Evolutionary conservation across 1,139 yeast species (phyloP).

Genomic region (Geotrichum histeridarum): DNA sequence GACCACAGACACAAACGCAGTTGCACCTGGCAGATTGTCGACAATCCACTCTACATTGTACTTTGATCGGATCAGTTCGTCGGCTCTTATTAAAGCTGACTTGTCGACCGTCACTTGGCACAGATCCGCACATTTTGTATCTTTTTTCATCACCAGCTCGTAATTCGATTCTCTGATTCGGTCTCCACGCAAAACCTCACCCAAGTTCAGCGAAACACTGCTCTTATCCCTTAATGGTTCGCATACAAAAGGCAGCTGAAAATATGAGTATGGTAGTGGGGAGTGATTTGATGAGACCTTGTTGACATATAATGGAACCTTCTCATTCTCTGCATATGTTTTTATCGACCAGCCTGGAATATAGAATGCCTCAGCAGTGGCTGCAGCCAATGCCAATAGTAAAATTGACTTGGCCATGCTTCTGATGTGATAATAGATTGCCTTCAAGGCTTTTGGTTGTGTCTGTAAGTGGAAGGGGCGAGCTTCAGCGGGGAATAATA

Average conservation of each 20-base stretch:
- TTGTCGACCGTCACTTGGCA: conserved; percentile 59
- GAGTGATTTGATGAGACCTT: conserved; percentile 73
- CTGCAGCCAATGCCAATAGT: conserved; percentile 11
- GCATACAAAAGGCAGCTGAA: conserved; percentile 76
- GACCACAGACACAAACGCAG: conserved; percentile 66
- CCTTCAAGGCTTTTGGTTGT: background rate
- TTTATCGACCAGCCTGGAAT: conserved; percentile 33
- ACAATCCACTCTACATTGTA: conserved; percentile 81
- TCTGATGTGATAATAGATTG: background rate
- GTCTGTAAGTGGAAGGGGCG: background rate
- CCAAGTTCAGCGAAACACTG: conserved; percentile 64
- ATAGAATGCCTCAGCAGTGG: conserved; percentile 19
- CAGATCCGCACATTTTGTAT: conserved; percentile 57
- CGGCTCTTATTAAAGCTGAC: conserved; percentile 52
- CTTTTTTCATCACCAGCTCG: conserved; percentile 54
- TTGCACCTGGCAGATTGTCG: conserved; percentile 85
- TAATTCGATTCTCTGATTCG: conserved; percentile 73
- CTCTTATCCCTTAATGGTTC: conserved; percentile 53
- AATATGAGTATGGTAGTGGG: conserved; percentile 73
- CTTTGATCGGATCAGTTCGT: conserved; percentile 57
- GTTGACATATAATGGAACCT: conserved; percentile 66
- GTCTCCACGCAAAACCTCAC: conserved; percentile 78
- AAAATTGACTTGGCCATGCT: conserved; percentile 10
- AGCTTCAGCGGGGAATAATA: background rate
- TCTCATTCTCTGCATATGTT: conserved; percentile 47